Percentiles rank a stretch among this genome's conserved stretches.
phyloP scores from a whole-genome alignment of 2,329 filamentous ascomycete species.

The Ceratocystis huliohia region DNA sequence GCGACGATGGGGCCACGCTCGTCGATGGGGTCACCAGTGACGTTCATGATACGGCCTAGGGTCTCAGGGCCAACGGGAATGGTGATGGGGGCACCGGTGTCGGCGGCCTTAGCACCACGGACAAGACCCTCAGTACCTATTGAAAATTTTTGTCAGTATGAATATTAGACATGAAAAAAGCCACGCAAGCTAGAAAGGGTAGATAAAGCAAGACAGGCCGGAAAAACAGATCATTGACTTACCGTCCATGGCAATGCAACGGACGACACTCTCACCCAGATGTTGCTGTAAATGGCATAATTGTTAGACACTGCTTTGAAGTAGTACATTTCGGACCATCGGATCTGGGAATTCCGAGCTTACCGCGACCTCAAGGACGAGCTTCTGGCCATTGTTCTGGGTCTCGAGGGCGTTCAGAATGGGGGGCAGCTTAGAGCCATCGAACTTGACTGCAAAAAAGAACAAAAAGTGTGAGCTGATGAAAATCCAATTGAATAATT shows the following conservation, averaged over 20 bases:
- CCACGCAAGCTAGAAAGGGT: not conserved
- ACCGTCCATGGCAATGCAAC: slow-evolving; percentile 99
- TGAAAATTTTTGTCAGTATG: slow-evolving; percentile 20
- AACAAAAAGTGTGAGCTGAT: slow-evolving; percentile 18
- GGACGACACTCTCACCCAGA: slow-evolving; percentile 96
- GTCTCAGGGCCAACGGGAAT: slow-evolving; percentile 89
- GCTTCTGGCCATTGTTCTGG: slow-evolving; percentile 82
- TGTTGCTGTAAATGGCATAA: slow-evolving; percentile 61
- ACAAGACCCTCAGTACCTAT: slow-evolving; percentile 97
- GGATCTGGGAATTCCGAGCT: slow-evolving; percentile 25
- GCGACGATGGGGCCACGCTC: slow-evolving; percentile 97
- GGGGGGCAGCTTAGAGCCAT: slow-evolving; percentile 77
- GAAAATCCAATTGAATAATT: slow-evolving; percentile 14
- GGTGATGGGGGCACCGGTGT: slow-evolving; percentile 91
- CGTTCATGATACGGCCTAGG: slow-evolving; percentile 99
- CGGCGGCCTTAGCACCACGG: slow-evolving; percentile 70
- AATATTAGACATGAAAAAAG: not conserved
- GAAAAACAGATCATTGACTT: slow-evolving; percentile 31
- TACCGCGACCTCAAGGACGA: slow-evolving; percentile 95
- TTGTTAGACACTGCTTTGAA: slow-evolving; percentile 7
- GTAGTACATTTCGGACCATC: slow-evolving; percentile 21
- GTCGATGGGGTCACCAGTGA: slow-evolving; percentile 99
- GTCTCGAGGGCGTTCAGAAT: slow-evolving; percentile 97
- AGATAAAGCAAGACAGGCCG: no score
- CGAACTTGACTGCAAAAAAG: slow-evolving; percentile 74